Evolutionary conservation across 1,284 basidiomycete genomes (phyloP).

Genomic region (Ceraceosorus guamensis): DNA sequence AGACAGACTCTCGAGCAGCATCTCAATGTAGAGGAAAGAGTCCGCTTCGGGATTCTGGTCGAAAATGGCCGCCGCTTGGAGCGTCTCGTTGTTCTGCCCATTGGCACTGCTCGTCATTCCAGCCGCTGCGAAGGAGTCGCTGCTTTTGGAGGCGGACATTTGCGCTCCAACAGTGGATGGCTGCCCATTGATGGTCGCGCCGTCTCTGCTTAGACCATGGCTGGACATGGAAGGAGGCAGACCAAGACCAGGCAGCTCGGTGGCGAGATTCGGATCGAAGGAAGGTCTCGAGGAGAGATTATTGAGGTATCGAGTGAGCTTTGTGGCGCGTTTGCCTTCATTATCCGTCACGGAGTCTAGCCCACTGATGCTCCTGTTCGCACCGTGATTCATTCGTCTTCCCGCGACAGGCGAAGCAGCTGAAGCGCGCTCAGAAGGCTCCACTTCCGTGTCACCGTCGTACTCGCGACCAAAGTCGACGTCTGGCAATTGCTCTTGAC

Average conservation of each 20-base stretch:
- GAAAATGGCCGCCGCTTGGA: conserved; percentile 3
- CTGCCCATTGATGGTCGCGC: no score
- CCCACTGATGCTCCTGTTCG: no score
- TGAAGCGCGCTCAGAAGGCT: no score
- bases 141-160: conserved; percentile 5
- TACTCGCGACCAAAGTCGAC: conserved; percentile 34
- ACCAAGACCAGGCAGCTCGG: conserved; percentile 18
- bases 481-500: conserved; percentile 57
- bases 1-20: conserved; percentile 81
- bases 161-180: background rate
- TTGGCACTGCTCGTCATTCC: background rate
- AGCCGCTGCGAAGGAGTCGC: conserved; percentile 1
- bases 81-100: background rate
- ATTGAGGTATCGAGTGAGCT: conserved; percentile 26
- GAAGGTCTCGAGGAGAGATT: conserved; percentile 19
- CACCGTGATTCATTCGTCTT: no score
- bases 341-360: no score
- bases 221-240: conserved; percentile 1
- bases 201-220: background rate
- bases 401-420: no score
- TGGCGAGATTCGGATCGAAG: conserved; percentile 26
- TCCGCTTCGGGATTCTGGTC: conserved; percentile 74
- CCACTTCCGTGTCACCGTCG: background rate
- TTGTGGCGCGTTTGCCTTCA: conserved; percentile 3
- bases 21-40: conserved; percentile 90